These are phyloP conservation scores for Scutellospora calospora DNA, from an alignment of 371 early-diverging fungal genomes.

Conservation along the genomic window DNA sequence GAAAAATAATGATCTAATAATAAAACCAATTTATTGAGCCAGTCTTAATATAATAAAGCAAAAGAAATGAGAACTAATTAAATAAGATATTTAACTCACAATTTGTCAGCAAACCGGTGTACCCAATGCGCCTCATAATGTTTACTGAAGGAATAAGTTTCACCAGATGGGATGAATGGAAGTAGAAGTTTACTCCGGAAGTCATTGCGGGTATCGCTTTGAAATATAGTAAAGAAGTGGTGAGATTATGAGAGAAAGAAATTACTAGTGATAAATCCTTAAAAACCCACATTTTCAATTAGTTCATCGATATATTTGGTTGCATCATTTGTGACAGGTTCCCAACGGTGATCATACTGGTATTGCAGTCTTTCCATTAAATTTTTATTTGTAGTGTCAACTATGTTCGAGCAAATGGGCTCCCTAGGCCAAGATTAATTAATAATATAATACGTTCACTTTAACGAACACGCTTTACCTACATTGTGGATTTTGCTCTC, in stretches of 20 bases:
- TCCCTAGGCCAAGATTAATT: too few relatives aligned
- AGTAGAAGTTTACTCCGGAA: not conserved
- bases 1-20: constrained; percentile 17
- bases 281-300: constrained; percentile 34
- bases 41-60: not conserved
- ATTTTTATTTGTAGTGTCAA: constrained; percentile 37
- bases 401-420: constrained; percentile 38
- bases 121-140: constrained; percentile 19
- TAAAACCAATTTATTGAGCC: not conserved
- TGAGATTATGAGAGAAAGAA: constrained; percentile 4
- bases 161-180: constrained; percentile 6
- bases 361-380: constrained; percentile 33
- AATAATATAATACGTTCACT: too few relatives aligned
- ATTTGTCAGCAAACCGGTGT: constrained; percentile 38
- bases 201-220: constrained; percentile 2
- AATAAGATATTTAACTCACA: not conserved
- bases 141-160: constrained; percentile 29
- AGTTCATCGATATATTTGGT: constrained; percentile 40
- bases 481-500: too few relatives aligned
- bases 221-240: too few relatives aligned
- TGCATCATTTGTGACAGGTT: not conserved
- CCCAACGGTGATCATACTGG: not conserved
- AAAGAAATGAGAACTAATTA: not conserved
- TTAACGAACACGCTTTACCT: too few relatives aligned
- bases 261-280: not conserved